Percentiles rank a stretch among this genome's conserved stretches.
Evolutionary conservation across 2,329 filamentous ascomycete genomes (phyloP).

Genomic region (Claviceps spartinae): DNA sequence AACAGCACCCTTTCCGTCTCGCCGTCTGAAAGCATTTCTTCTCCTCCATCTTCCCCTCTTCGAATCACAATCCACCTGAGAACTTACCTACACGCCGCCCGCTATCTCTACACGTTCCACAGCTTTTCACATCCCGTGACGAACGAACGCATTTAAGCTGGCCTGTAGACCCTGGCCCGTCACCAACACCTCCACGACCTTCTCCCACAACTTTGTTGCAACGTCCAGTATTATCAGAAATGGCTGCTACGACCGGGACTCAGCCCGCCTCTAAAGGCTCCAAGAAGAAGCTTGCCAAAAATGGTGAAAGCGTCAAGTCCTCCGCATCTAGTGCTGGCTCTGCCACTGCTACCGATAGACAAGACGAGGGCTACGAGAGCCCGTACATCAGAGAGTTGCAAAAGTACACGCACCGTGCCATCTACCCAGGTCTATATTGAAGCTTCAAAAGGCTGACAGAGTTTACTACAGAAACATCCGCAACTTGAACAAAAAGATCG

Average conservation of each 20-base stretch:
- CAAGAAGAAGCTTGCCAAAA: conserved; percentile 52
- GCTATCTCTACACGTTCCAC: background rate
- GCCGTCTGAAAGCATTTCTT: background rate
- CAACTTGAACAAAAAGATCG: conserved; percentile 88
- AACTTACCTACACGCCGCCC: background rate
- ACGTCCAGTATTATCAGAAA: conserved; percentile 9
- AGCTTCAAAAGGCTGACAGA: background rate
- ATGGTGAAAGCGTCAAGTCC: conserved; percentile 37
- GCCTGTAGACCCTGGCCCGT: background rate
- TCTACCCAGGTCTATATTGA: conserved; percentile 16
- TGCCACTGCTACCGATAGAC: conserved; percentile 37
- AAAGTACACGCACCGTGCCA: conserved; percentile 46
- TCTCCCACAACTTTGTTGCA: conserved; percentile 5
- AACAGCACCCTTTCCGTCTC: background rate
- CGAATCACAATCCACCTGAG: background rate
- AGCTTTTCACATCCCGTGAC: background rate
- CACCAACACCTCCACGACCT: conserved; percentile 4
- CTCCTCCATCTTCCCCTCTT: background rate
- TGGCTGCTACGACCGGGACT: conserved; percentile 49
- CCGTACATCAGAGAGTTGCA: conserved; percentile 77
- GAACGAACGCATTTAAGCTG: background rate
- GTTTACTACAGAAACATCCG: conserved; percentile 57
- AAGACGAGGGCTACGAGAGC: conserved; percentile 54
- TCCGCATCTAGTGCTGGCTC: conserved; percentile 36
- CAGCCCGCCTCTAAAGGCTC: conserved; percentile 51